Evolutionary conservation across 371 early-diverging fungal genomes (phyloP).

Genomic region (Rhizopus delemar): DNA sequence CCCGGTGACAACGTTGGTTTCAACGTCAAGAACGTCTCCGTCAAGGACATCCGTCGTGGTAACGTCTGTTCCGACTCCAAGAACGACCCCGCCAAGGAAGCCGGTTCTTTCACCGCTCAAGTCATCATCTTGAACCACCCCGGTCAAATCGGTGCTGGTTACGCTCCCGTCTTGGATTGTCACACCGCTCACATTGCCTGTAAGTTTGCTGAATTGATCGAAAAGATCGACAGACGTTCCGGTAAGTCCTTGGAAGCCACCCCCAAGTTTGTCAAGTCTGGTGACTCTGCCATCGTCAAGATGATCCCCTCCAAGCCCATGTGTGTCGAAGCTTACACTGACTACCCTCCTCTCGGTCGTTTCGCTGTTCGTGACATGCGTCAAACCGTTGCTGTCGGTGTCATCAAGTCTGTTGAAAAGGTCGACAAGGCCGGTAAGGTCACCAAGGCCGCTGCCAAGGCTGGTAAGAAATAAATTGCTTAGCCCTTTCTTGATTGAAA

Average conservation of each 20-base stretch:
- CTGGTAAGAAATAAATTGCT: constrained; percentile 68
- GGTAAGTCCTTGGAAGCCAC: constrained; percentile 77
- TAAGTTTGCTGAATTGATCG: constrained; percentile 82
- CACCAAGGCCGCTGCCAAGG: constrained; percentile 67
- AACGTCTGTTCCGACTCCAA: constrained; percentile 91
- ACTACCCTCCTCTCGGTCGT: constrained; percentile 94
- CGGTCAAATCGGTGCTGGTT: constrained; percentile 82
- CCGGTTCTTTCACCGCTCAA: constrained; percentile 85
- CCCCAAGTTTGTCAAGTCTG: constrained; percentile 91
- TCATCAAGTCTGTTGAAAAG: constrained; percentile 93
- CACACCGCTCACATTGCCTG: constrained; percentile 95
- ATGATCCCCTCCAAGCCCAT: constrained; percentile 92
- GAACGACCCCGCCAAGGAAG: constrained; percentile 92
- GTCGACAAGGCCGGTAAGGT: constrained; percentile 58
- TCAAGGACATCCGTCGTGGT: constrained; percentile 94
- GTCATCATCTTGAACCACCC: constrained; percentile 93
- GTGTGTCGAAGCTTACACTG: constrained; percentile 91
- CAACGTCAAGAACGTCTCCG: constrained; percentile 95
- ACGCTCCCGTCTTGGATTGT: constrained; percentile 90
- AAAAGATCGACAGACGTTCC: constrained; percentile 93
- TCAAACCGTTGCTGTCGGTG: constrained; percentile 92
- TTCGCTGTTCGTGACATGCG: constrained; percentile 98
- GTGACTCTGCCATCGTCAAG: constrained; percentile 94
- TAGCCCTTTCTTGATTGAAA: neutral
- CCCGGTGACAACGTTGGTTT: constrained; percentile 98